Evolutionary conservation across 2,329 filamentous ascomycete species (phyloP), one percentile per base, ranked within the genome.

Genomic region (Paecilomyces variotii): DNA sequence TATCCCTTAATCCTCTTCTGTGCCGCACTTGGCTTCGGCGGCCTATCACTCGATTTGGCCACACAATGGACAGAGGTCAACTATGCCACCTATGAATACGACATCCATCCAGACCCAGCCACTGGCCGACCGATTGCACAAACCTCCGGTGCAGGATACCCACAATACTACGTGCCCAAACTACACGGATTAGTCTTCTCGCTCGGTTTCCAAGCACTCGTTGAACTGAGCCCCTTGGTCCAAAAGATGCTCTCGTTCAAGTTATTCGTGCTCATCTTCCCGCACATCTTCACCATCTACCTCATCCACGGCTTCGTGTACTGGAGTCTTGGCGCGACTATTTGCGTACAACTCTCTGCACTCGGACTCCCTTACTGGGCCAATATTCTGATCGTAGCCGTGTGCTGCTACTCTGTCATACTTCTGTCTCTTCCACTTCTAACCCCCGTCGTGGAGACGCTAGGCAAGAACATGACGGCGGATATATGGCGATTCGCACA

Each of bases 261-360:
- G 25, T 54, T 74, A 25, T 68, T 80, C 28, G 70, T 76, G 4
- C 67, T 72, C 52, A 64, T 80, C 19, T 79, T 79, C 65, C 78
- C 78, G 4, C 78, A 80, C 63, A 76, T 79, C 62, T 79, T 79
- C 65, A 80, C 76, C 39, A 77, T 80, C 57, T 80, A 80, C 62
- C 72, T 80, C 6, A 69, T 79, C 54, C 78, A 80, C 62, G 78
- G 78, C 39, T 64, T 72, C 45, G 63, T 72, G 19, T 71, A 70
- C 59, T 72, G 69, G 69, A 62, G 62, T 10, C 45, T 71, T 5
- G 69, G 69, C 14, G 58, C 69, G 14, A 63, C 61, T 57, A 54
- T 64, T 6, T 63, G 61, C 50, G 57, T 70, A 11, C 57, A 59
- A 7, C 45, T 70, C 6, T 60, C 55, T 19, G 54, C 52, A 1